Evolutionary conservation across 768 basidiomycete genomes (phyloP).

Genomic region (Lactarius deliciosus): DNA sequence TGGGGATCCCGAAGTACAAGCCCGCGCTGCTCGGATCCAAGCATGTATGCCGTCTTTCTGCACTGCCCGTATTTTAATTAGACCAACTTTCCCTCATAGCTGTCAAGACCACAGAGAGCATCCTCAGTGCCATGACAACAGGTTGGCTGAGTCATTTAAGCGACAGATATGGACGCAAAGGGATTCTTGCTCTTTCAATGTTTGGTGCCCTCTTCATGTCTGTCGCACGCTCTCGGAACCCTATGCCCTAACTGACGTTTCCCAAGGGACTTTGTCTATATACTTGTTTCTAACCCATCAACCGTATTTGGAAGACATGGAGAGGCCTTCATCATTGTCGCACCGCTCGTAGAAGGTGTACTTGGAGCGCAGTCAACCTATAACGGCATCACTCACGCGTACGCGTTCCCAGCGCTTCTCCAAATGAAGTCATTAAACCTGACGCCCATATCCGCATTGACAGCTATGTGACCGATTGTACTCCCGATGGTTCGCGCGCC

Average conservation of each 20-base stretch:
- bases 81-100: constrained; percentile 12
- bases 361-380: constrained; percentile 30
- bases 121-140: constrained; percentile 29
- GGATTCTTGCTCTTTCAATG: constrained; percentile 28
- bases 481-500: constrained; percentile 29
- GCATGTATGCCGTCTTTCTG: constrained; percentile 24
- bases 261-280: constrained; percentile 29
- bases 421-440: background rate
- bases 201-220: constrained; percentile 32
- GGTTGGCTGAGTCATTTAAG: constrained; percentile 30
- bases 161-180: constrained; percentile 28
- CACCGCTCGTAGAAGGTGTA: constrained; percentile 29
- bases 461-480: constrained; percentile 30
- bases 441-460: background rate
- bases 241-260: background rate
- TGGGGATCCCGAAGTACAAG: constrained; percentile 28
- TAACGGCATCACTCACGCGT: constrained; percentile 31
- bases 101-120: constrained; percentile 31
- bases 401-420: background rate
- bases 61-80: background rate
- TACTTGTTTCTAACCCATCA: constrained; percentile 27
- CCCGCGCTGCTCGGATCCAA: constrained; percentile 30
- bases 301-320: constrained; percentile 26
- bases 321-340: constrained; percentile 29
- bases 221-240: background rate